Conservation (phyloP, 495 filamentous ascomycete genomes). For the Clavariopsis aquatica region DNA sequence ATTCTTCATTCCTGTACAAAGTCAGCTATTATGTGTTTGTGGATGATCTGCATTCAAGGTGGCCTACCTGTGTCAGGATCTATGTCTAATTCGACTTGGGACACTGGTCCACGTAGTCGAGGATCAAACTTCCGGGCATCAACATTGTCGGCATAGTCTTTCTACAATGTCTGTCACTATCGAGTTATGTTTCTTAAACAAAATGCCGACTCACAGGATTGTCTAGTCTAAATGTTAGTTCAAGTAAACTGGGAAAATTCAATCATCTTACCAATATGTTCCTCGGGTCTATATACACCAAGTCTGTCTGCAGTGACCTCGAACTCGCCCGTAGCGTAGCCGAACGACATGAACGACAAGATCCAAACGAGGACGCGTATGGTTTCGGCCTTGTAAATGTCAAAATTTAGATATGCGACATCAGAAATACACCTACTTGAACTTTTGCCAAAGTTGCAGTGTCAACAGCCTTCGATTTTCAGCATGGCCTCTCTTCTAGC, state of each 20-base stretch:
- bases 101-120: conserved; percentile 77
- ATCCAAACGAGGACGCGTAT: conserved; percentile 91
- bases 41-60: no score
- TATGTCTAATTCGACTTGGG: conserved; percentile 73
- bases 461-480: conserved; percentile 73
- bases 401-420: conserved; percentile 11
- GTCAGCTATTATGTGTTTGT: neutral
- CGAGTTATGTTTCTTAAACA: no score
- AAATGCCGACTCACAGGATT: conserved; percentile 25
- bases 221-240: conserved; percentile 3
- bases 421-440: conserved; percentile 47
- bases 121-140: conserved; percentile 84
- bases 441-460: conserved; percentile 87
- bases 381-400: conserved; percentile 61
- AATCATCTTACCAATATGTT: conserved; percentile 86
- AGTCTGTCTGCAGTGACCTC: conserved; percentile 91
- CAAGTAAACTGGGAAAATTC: neutral
- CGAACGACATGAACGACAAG: conserved; percentile 87
- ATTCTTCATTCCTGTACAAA: conserved; percentile 80
- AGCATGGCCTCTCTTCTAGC: neutral
- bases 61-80: conserved; percentile 63
- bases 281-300: conserved; percentile 90
- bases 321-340: conserved; percentile 95
- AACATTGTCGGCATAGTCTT: conserved; percentile 83
- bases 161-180: conserved; percentile 40